Evolutionary conservation across 2,329 filamentous ascomycete genomes (phyloP).

Genomic region (Alternaria brassicae): DNA sequence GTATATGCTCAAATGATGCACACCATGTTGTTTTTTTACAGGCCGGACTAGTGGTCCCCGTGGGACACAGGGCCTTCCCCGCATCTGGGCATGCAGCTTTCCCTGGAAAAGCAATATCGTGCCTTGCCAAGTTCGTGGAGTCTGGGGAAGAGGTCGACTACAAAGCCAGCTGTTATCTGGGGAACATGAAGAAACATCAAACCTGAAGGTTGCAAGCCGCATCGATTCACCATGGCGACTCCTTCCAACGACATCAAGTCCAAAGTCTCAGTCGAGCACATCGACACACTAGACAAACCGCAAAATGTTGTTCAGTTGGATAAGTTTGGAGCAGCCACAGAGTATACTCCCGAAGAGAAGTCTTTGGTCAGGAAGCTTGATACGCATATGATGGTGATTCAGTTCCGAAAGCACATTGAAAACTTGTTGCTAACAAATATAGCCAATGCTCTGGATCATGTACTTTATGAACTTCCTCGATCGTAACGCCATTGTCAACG

Average conservation of each 20-base stretch:
- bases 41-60: background rate
- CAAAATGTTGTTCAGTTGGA: constrained; percentile 29
- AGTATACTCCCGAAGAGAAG: constrained; percentile 32
- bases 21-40: background rate
- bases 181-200: background rate
- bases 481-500: constrained; percentile 70
- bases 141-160: background rate
- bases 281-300: constrained; percentile 20
- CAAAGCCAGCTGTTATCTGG: background rate
- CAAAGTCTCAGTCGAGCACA: constrained; percentile 13
- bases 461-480: constrained; percentile 57
- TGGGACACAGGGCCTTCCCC: background rate
- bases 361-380: constrained; percentile 37
- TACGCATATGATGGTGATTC: constrained; percentile 29
- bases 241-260: background rate
- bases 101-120: background rate
- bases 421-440: background rate
- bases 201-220: background rate
- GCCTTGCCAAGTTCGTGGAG: background rate
- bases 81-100: background rate
- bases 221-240: background rate
- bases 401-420: background rate
- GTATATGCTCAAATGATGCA: background rate
- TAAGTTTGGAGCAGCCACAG: constrained; percentile 31
- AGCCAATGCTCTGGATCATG: constrained; percentile 27